phyloP scores from a whole-genome alignment of 2,329 filamentous ascomycete species.

The Monilinia fructicola region DNA sequence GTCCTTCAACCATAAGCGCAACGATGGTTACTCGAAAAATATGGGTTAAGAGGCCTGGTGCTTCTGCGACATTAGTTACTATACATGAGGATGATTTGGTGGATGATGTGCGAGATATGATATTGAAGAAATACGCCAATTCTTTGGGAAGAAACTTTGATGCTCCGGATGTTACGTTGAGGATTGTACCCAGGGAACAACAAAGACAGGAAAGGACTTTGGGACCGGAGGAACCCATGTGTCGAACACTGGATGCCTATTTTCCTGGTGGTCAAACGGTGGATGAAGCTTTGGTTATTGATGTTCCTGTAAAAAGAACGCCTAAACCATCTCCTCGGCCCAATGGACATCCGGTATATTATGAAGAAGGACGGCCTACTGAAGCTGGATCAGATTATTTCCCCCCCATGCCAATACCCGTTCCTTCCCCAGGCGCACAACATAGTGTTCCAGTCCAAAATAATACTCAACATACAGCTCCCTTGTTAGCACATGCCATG shows the following conservation, averaged over 20 bases:
- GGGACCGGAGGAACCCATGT: constrained; percentile 83
- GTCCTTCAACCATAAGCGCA: constrained; percentile 36
- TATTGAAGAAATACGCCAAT: constrained; percentile 90
- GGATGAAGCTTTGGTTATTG: constrained; percentile 87
- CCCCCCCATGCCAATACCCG: constrained; percentile 60
- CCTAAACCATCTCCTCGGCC: constrained; percentile 75
- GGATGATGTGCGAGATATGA: constrained; percentile 90
- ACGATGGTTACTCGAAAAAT: constrained; percentile 73
- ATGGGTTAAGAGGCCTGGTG: constrained; percentile 87
- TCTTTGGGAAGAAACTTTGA: constrained; percentile 87
- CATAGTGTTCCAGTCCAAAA: constrained; percentile 35
- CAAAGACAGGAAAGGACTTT: constrained; percentile 65
- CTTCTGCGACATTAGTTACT: constrained; percentile 82
- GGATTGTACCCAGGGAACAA: constrained; percentile 70
- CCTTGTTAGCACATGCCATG: constrained; percentile 62
- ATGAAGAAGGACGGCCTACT: constrained; percentile 60
- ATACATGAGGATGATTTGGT: constrained; percentile 87
- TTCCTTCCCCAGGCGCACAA: constrained; percentile 40
- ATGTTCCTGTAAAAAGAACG: constrained; percentile 73
- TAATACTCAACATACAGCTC: constrained; percentile 31
- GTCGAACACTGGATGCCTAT: constrained; percentile 73
- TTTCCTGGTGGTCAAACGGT: constrained; percentile 85
- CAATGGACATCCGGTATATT: constrained; percentile 46
- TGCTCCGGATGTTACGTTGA: constrained; percentile 81
- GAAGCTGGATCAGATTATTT: constrained; percentile 81